phyloP scores from a whole-genome alignment of 2,329 filamentous ascomycete genomes.

The Colletotrichum brevisporum region DNA sequence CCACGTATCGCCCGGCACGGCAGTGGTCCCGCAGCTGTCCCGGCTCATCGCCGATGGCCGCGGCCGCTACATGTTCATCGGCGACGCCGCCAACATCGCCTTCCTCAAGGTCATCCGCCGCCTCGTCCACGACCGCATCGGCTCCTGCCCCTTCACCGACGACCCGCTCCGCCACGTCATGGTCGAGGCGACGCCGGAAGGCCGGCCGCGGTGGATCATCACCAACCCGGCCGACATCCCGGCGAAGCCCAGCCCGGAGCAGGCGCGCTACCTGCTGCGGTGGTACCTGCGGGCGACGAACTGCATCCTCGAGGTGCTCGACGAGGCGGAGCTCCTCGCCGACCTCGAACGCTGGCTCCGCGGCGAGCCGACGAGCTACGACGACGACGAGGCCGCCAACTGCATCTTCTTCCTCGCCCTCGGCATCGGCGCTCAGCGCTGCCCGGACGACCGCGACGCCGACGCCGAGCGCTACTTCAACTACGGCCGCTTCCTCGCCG shows the following conservation, averaged over 20 bases:
- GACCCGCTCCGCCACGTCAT: slow-evolving; percentile 52
- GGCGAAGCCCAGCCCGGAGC: slow-evolving; percentile 41
- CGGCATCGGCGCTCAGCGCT: slow-evolving; percentile 51
- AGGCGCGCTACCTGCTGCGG: slow-evolving; percentile 47
- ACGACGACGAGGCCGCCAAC: slow-evolving; percentile 38
- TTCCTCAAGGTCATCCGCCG: slow-evolving; percentile 53
- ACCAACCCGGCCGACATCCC: slow-evolving; percentile 41
- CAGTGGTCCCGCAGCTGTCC: slow-evolving; percentile 45
- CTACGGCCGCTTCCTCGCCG: slow-evolving; percentile 51
- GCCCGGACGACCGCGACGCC: slow-evolving; percentile 50
- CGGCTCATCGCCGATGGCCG: slow-evolving; percentile 50
- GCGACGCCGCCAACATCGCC: slow-evolving; percentile 52
- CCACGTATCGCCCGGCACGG: slow-evolving; percentile 29
- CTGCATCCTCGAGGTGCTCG: slow-evolving; percentile 50
- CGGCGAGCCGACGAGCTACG: slow-evolving; percentile 22
- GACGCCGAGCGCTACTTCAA: slow-evolving; percentile 52
- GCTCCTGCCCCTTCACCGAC: slow-evolving; percentile 50
- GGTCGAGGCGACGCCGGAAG: slow-evolving; percentile 50
- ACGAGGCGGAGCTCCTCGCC: slow-evolving; percentile 46
- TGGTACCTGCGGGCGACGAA: slow-evolving; percentile 50
- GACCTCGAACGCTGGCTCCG: slow-evolving; percentile 48
- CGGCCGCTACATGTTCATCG: slow-evolving; percentile 53
- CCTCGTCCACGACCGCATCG: slow-evolving; percentile 48
- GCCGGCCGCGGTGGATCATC: slow-evolving; percentile 46
- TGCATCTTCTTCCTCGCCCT: slow-evolving; percentile 48